These are phyloP conservation scores for Daldinia eschscholtzii DNA, from an alignment of 2,329 filamentous ascomycete genomes.

Conservation along the genomic window DNA sequence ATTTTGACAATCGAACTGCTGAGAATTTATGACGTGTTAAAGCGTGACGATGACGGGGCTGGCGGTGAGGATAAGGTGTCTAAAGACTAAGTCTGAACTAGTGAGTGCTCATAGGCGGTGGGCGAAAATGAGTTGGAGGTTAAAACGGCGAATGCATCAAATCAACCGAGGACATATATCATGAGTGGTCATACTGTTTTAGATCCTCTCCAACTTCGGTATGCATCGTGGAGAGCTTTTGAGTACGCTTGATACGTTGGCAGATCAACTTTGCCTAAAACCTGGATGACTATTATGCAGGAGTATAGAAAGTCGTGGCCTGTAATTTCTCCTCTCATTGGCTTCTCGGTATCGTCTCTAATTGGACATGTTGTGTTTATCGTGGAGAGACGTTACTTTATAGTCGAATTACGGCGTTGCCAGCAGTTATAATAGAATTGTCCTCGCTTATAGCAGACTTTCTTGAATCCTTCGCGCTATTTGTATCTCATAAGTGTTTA, in stretches of 20 bases:
- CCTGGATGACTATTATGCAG: conserved; percentile 26
- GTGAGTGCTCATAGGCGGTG: not conserved
- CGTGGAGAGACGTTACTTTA: conserved; percentile 28
- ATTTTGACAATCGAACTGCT: conserved; percentile 10
- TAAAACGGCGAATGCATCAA: conserved; percentile 4
- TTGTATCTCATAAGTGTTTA: not conserved
- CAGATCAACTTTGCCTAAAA: conserved; percentile 27
- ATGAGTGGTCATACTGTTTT: conserved; percentile 15
- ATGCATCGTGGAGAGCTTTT: conserved; percentile 11
- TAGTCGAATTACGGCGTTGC: conserved; percentile 11
- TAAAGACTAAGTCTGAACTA: not conserved
- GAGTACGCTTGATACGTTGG: conserved; percentile 5
- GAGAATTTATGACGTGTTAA: conserved; percentile 17
- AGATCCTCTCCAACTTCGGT: conserved; percentile 14
- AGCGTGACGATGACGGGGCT: conserved; percentile 5
- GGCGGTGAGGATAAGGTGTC: conserved; percentile 22
- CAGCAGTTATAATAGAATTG: conserved; percentile 9
- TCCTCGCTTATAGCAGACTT: not conserved
- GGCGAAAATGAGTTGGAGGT: conserved; percentile 10
- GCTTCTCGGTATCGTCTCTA: conserved; percentile 14
- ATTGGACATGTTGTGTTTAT: conserved; percentile 30
- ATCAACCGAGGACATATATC: conserved; percentile 12
- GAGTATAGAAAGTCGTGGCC: conserved; percentile 20
- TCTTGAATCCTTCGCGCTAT: not conserved
- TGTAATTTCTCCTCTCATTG: conserved; percentile 28